Conservation (phyloP, 306 rosid species). For the Abrus precatorius region DNA sequence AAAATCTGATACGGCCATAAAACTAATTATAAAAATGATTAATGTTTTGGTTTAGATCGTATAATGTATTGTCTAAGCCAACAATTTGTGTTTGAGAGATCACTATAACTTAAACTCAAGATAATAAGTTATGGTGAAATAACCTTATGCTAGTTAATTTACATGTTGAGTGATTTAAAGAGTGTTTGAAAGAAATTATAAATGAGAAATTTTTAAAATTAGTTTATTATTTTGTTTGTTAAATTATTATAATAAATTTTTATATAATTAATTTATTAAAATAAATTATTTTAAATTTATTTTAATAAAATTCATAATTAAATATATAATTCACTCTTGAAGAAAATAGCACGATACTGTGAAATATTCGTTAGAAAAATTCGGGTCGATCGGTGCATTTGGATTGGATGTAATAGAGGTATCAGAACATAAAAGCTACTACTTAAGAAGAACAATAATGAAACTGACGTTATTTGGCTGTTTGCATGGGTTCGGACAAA, state of each 20-base stretch:
- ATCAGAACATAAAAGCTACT: slow-evolving; percentile 15
- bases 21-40: neutral
- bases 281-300: no score
- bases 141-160: no score
- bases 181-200: no score
- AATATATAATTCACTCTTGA: neutral
- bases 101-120: no score
- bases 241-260: no score
- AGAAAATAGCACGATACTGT: neutral
- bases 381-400: neutral
- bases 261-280: no score
- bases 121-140: no score
- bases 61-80: neutral
- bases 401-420: neutral
- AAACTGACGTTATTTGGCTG: slow-evolving; percentile 34
- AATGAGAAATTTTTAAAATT: no score
- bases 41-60: neutral
- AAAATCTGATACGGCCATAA: neutral
- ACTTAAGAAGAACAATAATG: slow-evolving; percentile 2
- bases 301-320: no score
- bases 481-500: slow-evolving; percentile 39
- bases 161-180: no score
- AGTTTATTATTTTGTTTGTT: no score
- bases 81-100: neutral
- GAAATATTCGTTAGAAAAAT: neutral